Percentiles rank a stretch among this genome's conserved stretches.
phyloP scores from a whole-genome alignment of 352 stramenopile species.

The Pythium coloratum region DNA sequence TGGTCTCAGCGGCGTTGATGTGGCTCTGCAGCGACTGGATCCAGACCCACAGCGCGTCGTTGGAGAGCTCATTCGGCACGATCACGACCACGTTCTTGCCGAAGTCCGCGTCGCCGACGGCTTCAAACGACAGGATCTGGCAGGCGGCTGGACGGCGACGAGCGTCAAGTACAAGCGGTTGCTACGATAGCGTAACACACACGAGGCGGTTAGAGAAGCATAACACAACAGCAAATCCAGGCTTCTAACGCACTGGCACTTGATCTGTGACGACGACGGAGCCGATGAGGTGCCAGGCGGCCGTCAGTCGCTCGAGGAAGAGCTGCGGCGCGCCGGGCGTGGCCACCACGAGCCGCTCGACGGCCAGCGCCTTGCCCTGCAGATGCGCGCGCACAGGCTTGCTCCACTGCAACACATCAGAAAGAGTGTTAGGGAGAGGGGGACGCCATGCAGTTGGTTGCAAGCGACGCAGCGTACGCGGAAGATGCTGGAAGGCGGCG shows the following conservation, averaged over 20 bases:
- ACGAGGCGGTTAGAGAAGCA: not conserved
- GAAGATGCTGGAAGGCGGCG: constrained; percentile 46
- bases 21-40: constrained; percentile 39
- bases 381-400: constrained; percentile 34
- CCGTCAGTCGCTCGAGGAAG: constrained; percentile 49
- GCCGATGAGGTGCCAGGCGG: constrained; percentile 44
- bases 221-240: not conserved
- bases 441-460: not conserved
- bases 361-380: constrained; percentile 13
- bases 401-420: constrained; percentile 42
- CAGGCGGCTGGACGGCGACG: constrained; percentile 18
- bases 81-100: constrained; percentile 43
- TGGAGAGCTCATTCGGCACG: constrained; percentile 43
- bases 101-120: constrained; percentile 30
- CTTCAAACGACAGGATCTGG: constrained; percentile 46
- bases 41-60: constrained; percentile 52
- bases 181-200: constrained; percentile 4
- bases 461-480: constrained; percentile 35
- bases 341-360: constrained; percentile 52
- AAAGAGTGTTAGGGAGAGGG: not conserved
- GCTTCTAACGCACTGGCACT: constrained; percentile 33
- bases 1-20: constrained; percentile 41
- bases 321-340: constrained; percentile 42
- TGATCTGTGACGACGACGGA: constrained; percentile 60
- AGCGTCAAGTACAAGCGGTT: constrained; percentile 21